Percentiles rank a stretch among this genome's conserved stretches.
phyloP scores from a whole-genome alignment of 768 basidiomycete species.

The Lactifluus volemus region DNA sequence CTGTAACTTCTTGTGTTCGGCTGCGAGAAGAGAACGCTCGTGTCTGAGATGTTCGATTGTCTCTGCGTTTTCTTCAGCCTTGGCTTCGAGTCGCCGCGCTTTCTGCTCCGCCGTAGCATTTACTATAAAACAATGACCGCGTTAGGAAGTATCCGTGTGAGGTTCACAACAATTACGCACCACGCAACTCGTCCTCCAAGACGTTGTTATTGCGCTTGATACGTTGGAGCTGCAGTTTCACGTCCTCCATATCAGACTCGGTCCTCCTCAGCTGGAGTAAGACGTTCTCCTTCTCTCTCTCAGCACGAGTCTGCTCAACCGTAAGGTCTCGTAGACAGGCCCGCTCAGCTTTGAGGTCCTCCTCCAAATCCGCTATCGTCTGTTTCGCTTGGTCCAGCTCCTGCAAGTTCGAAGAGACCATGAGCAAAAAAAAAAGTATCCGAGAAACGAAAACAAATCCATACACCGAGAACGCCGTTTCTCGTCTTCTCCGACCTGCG shows the following conservation, averaged over 20 bases:
- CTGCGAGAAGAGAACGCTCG: slow-evolving; percentile 60
- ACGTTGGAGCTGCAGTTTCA: slow-evolving; percentile 56
- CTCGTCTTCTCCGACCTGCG: slow-evolving; percentile 41
- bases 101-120: slow-evolving; percentile 67
- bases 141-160: background rate
- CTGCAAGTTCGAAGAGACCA: slow-evolving; percentile 30
- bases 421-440: background rate
- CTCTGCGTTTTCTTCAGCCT: slow-evolving; percentile 58
- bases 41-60: slow-evolving; percentile 68
- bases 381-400: slow-evolving; percentile 62
- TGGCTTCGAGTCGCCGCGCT: slow-evolving; percentile 55
- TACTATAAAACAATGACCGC: slow-evolving; percentile 28
- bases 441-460: slow-evolving; percentile 13
- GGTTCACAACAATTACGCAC: slow-evolving; percentile 31
- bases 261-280: slow-evolving; percentile 57
- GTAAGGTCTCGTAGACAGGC: slow-evolving; percentile 52
- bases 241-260: slow-evolving; percentile 72
- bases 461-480: slow-evolving; percentile 47
- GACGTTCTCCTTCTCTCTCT: slow-evolving; percentile 59
- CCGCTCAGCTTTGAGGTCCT: slow-evolving; percentile 63
- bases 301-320: slow-evolving; percentile 52
- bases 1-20: slow-evolving; percentile 69
- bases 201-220: slow-evolving; percentile 67
- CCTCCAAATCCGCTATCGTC: slow-evolving; percentile 61
- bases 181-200: slow-evolving; percentile 64